Base-by-base conservation (phyloP, 768 basidiomycete genomes). In the Termitomyces sp. region DNA sequence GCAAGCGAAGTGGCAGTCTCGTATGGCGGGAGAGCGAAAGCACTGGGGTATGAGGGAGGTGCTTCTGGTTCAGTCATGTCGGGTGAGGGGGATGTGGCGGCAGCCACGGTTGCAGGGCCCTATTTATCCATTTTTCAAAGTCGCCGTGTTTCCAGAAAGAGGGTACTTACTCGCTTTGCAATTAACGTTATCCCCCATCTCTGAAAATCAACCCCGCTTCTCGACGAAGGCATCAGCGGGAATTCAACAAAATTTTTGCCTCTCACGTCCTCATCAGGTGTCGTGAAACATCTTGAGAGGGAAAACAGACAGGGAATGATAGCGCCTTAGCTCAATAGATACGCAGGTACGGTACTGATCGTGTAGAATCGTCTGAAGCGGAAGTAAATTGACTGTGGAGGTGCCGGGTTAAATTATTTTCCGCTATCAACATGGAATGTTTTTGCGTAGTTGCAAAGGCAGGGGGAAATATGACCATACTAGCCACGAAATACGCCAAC, bases 1-100 rank as follows among this genome's bases (percentile, higher is more conserved):
- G 56, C 55, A 0, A 52, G 29, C 2, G 31, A 36, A 43, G 53
- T 57, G 10, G 56, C 62, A 3, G 56, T 31, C 8, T 61, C 51
- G 37, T 56, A 63, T 22, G 37, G 46, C 4, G 57, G 62, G 9
- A 63, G 49, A 3, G 47, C 20, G 4, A 57, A 60, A 13, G 20
- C 39, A 20, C 43, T 43, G 27, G 54, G 31, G 4, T 51, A 36
- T 7, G 55, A 51, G 12, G 59, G 59, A 31, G 59, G 55, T 16
- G 9, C 16, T 20, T 56, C 49, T 22, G 18, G 26, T 14, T n/a
- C 24, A 44, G 16, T 31, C 53, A 59, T 55, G 24, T 16, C 16
- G 24, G 24, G 3, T 26, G 22, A 32, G 26, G 26, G 36, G 18
- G 22, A 36, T 20, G 47, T 56, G 54, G 34, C 22, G 29, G 48